Evolutionary conservation across 2,329 filamentous ascomycete genomes (phyloP).

Genomic region (Fusarium falciforme): DNA sequence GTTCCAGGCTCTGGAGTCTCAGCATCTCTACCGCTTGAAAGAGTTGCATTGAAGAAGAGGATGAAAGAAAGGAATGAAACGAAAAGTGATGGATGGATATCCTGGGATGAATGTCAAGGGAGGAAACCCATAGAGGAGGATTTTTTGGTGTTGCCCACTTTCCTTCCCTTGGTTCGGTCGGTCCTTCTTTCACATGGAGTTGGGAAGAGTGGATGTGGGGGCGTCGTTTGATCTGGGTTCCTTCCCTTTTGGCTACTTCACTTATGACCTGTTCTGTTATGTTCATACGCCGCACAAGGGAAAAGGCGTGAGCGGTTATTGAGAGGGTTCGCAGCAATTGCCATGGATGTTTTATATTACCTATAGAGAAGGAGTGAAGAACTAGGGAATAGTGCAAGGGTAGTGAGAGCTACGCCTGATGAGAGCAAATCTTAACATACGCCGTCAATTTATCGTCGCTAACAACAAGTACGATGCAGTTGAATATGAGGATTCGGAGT

Average conservation of each 20-base stretch:
- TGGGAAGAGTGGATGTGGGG: slow-evolving; percentile 25
- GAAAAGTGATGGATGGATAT: slow-evolving; percentile 1
- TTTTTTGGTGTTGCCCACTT: not conserved
- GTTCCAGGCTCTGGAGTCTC: not conserved
- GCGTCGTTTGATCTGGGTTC: slow-evolving; percentile 19
- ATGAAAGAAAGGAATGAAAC: not conserved
- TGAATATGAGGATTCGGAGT: not conserved
- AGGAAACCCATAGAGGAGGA: slow-evolving; percentile 12
- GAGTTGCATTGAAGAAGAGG: not conserved
- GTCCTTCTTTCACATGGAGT: slow-evolving; percentile 20
- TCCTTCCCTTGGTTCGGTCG: slow-evolving; percentile 6
- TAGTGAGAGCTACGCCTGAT: not conserved
- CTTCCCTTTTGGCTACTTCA: slow-evolving; percentile 5
- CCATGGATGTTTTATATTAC: not conserved
- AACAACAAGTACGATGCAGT: not conserved
- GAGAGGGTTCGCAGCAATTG: not conserved
- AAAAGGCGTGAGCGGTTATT: not conserved
- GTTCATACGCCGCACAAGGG: not conserved
- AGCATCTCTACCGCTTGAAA: not conserved
- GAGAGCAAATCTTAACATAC: not conserved
- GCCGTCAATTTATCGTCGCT: not conserved
- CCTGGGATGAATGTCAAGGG: not conserved
- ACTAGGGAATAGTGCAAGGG: not conserved
- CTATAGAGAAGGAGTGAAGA: not conserved
- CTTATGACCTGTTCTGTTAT: slow-evolving; percentile 4